Base-by-base conservation (phyloP, 768 basidiomycete species). In the Obba rivulosa region DNA sequence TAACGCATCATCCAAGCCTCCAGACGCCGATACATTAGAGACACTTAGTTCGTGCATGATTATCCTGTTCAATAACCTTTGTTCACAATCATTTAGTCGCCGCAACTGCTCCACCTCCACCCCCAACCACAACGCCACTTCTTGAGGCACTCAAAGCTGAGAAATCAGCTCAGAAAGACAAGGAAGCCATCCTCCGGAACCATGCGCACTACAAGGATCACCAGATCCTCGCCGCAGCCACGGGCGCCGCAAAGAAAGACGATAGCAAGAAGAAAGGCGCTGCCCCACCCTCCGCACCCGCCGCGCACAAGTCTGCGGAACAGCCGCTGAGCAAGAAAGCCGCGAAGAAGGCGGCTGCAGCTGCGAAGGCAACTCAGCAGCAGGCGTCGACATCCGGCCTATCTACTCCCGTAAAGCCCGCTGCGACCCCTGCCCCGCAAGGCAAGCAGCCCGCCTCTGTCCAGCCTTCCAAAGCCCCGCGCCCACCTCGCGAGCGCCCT, bases 141-240 rank as follows among this genome's bases (percentile, higher is more conserved):
- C 80, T 99, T 41, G 94, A 95, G 61, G 91, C 93, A 1, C 81
- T 98, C 53, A 90, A 92, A 55, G 87, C 89, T 0, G 86, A 91
- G 64, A 87, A 85, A 60, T 74, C 66, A 25, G 69, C 70, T 0
- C 78, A 80, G 57, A 83, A 78, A 57, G 88, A 87, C 62, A 89
- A 82, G 59, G 83, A 85, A 57, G 69, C 79, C 23, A 87, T 84
- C 49, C 69, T 82, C 25, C 79, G 84, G 34, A 85, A 81, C 48
- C 85, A 89, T 34, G 76, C 79, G 0, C 87, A 86, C 60, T 84
- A 85, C 67, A 83, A 82, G 60, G 81, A 80, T 34, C 63, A 65
- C 42, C 55, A 62, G 5, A 61, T 60, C 38, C 62, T 57, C 23
- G 49, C 60, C 17, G 43, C 62, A 2, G 42, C 60, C 10, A 37